Evolutionary conservation across 202 grass and related monocot genomes (phyloP).

Genomic region (Carex arenaria): DNA sequence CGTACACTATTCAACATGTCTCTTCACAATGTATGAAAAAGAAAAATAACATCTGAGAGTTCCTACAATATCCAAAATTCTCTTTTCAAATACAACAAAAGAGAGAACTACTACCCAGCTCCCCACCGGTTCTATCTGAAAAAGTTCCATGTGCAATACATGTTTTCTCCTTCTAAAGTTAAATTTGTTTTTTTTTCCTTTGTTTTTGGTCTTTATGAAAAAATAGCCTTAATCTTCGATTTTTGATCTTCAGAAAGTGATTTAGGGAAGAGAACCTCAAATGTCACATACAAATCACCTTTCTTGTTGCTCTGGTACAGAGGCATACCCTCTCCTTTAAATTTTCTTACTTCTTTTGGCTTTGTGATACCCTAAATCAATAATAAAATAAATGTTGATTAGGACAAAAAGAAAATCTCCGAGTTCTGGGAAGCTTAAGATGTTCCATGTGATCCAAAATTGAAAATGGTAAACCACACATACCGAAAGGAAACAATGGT

Average conservation of each 20-base stretch:
- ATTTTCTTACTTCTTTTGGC: conserved; percentile 82
- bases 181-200: background rate
- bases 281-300: conserved; percentile 73
- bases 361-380: conserved; percentile 67
- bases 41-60: conserved; percentile 9
- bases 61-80: conserved; percentile 16
- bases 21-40: background rate
- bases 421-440: background rate
- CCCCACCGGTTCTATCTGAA: background rate
- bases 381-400: background rate
- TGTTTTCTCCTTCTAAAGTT: conserved; percentile 9
- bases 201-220: conserved; percentile 34
- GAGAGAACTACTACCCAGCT: background rate
- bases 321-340: conserved; percentile 96
- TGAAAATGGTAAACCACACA: background rate
- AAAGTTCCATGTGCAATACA: conserved; percentile 11
- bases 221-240: conserved; percentile 68
- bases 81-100: conserved; percentile 10
- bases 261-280: conserved; percentile 84
- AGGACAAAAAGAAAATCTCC: background rate
- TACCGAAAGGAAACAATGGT: background rate
- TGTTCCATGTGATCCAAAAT: background rate
- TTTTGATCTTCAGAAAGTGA: conserved; percentile 74
- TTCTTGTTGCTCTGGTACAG: conserved; percentile 88
- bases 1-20: background rate